Evolutionary conservation across 2,329 filamentous ascomycete species (phyloP).

Genomic region (Fusarium siculi): DNA sequence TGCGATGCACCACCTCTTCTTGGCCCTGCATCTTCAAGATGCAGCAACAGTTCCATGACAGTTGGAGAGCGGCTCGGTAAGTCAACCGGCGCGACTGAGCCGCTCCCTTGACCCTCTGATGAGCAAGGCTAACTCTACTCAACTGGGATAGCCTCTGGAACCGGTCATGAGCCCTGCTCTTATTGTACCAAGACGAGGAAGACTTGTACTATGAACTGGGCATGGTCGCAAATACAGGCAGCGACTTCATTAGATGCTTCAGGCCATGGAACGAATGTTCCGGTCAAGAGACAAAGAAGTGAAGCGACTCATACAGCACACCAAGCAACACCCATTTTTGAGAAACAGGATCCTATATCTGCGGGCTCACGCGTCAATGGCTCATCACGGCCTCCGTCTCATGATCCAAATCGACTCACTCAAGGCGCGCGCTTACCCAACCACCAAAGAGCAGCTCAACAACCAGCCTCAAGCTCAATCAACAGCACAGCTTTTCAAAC

Average conservation of each 20-base stretch:
- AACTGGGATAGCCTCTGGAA: not conserved
- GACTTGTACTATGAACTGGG: constrained; percentile 45
- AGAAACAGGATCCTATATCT: not conserved
- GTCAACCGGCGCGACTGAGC: constrained; percentile 5
- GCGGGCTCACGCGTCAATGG: not conserved
- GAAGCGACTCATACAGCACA: not conserved
- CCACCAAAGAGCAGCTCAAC: not conserved
- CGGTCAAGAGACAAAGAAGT: constrained; percentile 18
- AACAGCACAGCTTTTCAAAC: not conserved
- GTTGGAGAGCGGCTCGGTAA: constrained; percentile 25
- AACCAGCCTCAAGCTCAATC: not conserved
- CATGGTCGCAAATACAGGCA: constrained; percentile 22
- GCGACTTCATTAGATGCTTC: constrained; percentile 22
- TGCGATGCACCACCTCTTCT: constrained; percentile 38
- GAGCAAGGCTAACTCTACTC: not conserved
- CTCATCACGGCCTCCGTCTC: not conserved
- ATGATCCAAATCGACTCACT: not conserved
- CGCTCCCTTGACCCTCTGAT: too few relatives aligned
- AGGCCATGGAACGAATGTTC: not conserved
- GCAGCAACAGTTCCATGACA: not conserved
- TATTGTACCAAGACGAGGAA: constrained; percentile 48
- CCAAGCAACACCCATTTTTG: not conserved
- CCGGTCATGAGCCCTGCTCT: constrained; percentile 37
- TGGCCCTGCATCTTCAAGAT: constrained; percentile 1
- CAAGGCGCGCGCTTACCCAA: not conserved